Conservation (phyloP, 2,329 filamentous ascomycete genomes). For the Tolypocladium sp. region DNA sequence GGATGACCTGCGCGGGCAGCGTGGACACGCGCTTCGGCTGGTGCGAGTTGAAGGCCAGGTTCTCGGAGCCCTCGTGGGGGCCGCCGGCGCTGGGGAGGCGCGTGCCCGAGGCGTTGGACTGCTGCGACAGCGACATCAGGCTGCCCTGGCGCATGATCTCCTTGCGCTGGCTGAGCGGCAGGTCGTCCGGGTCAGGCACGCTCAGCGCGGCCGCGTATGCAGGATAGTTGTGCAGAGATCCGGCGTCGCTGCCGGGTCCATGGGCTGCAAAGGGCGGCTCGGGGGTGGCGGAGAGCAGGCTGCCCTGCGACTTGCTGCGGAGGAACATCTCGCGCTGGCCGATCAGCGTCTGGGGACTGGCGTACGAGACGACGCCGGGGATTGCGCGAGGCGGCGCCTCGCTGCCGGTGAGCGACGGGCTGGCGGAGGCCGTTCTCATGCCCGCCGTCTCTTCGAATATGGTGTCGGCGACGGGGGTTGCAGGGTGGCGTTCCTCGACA, state of each 20-base stretch:
- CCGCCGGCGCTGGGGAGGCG: constrained; percentile 5
- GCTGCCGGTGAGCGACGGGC: constrained; percentile 9
- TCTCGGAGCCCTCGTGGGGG: constrained; percentile 19
- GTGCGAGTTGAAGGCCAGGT: constrained; percentile 40
- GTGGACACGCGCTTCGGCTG: constrained; percentile 41
- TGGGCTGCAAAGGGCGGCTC: constrained; percentile 15
- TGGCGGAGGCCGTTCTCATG: constrained; percentile 6
- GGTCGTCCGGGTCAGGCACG: constrained; percentile 49
- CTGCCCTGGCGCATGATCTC: constrained; percentile 49
- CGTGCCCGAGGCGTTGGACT: not conserved
- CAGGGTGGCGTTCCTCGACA: constrained; percentile 27
- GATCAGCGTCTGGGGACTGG: constrained; percentile 45
- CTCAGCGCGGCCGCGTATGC: constrained; percentile 18
- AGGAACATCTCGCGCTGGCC: constrained; percentile 46
- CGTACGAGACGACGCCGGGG: constrained; percentile 39
- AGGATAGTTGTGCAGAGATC: constrained; percentile 28
- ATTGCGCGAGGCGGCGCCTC: constrained; percentile 19
- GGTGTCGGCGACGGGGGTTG: constrained; percentile 7
- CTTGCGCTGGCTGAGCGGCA: constrained; percentile 62
- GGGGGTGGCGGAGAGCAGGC: constrained; percentile 17
- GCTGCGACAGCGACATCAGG: constrained; percentile 18
- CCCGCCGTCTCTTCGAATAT: constrained; percentile 3
- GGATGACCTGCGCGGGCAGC: constrained; percentile 30
- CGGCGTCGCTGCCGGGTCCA: constrained; percentile 29
- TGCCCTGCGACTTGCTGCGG: constrained; percentile 40